phyloP scores from a whole-genome alignment of 805 yeast species.

The Monosporozyma siamensis region DNA sequence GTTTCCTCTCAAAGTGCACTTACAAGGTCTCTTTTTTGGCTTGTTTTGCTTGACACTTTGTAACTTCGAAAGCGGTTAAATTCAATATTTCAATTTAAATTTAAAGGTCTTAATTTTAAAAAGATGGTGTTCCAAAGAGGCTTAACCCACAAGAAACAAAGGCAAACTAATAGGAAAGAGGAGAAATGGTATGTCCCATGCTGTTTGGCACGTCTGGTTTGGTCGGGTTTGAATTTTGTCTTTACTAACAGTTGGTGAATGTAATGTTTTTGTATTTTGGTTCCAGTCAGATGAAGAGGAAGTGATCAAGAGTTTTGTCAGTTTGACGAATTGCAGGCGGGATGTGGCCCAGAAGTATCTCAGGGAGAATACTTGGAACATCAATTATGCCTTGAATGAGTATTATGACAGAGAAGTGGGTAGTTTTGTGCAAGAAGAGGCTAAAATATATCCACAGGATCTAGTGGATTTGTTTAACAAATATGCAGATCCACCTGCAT shows the following conservation, averaged over 20 bases:
- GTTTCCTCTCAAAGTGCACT: background rate
- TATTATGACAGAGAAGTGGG: conserved; percentile 27
- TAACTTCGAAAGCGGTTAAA: background rate
- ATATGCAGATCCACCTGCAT: conserved; percentile 10
- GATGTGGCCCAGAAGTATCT: conserved; percentile 19
- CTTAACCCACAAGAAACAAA: too few species aligned
- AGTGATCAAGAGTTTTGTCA: conserved; percentile 14
- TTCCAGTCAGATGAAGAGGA: conserved; percentile 5
- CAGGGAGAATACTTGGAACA: conserved; percentile 19
- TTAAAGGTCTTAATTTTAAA: too few species aligned
- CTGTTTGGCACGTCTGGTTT: too few species aligned
- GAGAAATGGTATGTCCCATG: too few species aligned
- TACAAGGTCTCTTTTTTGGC: too few species aligned
- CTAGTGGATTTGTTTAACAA: conserved; percentile 13
- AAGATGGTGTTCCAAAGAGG: too few species aligned
- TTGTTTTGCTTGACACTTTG: background rate
- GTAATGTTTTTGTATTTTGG: too few species aligned
- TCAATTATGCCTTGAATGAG: conserved; percentile 27
- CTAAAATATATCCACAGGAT: conserved; percentile 13
- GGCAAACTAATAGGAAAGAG: too few species aligned
- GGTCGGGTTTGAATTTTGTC: too few species aligned
- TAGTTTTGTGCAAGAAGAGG: conserved; percentile 8
- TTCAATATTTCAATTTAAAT: background rate
- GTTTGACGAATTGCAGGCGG: conserved; percentile 17
- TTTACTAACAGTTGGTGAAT: background rate